phyloP scores from a whole-genome alignment of 305 asterid genomes.

The Striga hermonthica region DNA sequence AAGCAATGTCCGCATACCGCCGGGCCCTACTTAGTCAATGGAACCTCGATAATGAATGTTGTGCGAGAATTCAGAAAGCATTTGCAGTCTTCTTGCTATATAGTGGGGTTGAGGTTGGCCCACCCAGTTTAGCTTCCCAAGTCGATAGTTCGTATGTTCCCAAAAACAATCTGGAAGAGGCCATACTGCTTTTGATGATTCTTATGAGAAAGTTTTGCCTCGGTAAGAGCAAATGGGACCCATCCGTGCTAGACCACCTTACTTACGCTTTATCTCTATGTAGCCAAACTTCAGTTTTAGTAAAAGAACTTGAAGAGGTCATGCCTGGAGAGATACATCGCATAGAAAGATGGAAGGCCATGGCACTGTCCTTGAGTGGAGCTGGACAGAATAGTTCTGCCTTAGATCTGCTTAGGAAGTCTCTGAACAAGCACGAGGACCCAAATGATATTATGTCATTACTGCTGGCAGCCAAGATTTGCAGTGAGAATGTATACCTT shows the following conservation, averaged over 20 bases:
- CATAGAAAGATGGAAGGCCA: slow-evolving; percentile 72
- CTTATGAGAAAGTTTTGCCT: slow-evolving; percentile 81
- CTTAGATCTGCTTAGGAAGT: slow-evolving; percentile 69
- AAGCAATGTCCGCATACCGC: slow-evolving; percentile 82
- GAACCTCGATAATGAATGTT: slow-evolving; percentile 83
- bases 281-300: slow-evolving; percentile 79
- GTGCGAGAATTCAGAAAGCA: slow-evolving; percentile 91
- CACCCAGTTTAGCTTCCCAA: slow-evolving; percentile 90
- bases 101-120: slow-evolving; percentile 76
- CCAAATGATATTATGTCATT: slow-evolving; percentile 78
- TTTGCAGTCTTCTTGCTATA: slow-evolving; percentile 87
- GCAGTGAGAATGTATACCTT: slow-evolving; percentile 67
- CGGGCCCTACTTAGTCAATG: slow-evolving; percentile 93
- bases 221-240: slow-evolving; percentile 83
- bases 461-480: slow-evolving; percentile 78
- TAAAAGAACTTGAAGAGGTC: slow-evolving; percentile 81
- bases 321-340: slow-evolving; percentile 84
- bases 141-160: slow-evolving; percentile 87
- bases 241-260: slow-evolving; percentile 80
- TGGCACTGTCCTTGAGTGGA: slow-evolving; percentile 77
- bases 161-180: slow-evolving; percentile 85
- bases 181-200: slow-evolving; percentile 87
- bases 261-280: slow-evolving; percentile 80
- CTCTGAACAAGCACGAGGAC: slow-evolving; percentile 70
- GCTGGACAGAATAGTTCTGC: slow-evolving; percentile 65